A percentile compares a stretch with the other conserved stretches of the same genome.
These are phyloP conservation scores for Didymella sp. DNA, from an alignment of 2,329 filamentous ascomycete genomes.

Conservation along the genomic window DNA sequence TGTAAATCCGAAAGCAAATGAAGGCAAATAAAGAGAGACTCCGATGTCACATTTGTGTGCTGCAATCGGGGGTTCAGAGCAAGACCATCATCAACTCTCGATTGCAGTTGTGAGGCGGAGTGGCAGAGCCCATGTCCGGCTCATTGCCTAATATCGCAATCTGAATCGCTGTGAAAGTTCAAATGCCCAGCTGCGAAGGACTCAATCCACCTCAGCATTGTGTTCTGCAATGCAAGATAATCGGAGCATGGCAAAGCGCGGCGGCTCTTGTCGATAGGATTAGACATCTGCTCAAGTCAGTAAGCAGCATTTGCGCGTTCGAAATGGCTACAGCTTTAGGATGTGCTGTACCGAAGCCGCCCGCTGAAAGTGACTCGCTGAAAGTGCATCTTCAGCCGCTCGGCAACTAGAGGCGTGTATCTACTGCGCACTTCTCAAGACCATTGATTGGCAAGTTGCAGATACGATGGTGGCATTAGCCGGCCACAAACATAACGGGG, in stretches of 20 bases:
- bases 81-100: not conserved
- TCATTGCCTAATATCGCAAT: not conserved
- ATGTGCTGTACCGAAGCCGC: not conserved
- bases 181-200: not conserved
- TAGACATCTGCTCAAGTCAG: not conserved
- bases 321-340: not conserved
- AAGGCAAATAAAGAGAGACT: not conserved
- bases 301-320: conserved; percentile 1
- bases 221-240: not conserved
- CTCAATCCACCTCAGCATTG: not conserved
- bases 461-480: not conserved
- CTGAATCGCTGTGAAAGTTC: not conserved
- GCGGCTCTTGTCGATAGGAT: not conserved
- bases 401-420: not conserved
- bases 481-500: not conserved
- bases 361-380: not conserved
- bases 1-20: not conserved
- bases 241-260: not conserved
- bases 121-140: not conserved
- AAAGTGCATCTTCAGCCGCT: not conserved
- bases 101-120: not conserved
- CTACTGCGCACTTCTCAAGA: not conserved
- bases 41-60: not conserved
- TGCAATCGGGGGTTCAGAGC: not conserved
- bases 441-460: not conserved